Conservation (phyloP, 225 moss, liverwort and hornwort species). For the Asterella californica region DNA sequence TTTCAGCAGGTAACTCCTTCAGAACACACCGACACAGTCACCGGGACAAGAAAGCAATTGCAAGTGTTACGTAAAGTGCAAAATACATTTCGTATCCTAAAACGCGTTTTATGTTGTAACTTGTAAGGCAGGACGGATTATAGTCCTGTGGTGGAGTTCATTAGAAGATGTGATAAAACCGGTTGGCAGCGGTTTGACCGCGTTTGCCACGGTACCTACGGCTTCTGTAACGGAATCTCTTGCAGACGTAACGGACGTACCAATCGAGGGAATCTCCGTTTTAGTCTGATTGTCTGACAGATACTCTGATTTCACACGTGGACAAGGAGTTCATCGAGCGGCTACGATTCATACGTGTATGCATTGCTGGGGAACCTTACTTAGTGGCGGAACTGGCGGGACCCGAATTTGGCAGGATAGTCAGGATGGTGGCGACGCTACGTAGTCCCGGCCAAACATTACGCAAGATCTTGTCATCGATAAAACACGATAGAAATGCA, state of each 20-base stretch:
- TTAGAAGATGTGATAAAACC: no score
- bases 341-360: background rate
- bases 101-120: no score
- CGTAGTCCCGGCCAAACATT: no score
- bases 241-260: background rate
- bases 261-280: background rate
- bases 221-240: slow-evolving; percentile 12
- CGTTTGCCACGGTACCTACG: background rate
- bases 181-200: background rate
- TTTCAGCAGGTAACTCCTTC: no score
- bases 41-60: no score
- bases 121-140: no score
- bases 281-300: background rate
- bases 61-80: no score
- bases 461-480: no score
- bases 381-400: background rate
- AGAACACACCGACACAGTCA: no score
- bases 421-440: background rate
- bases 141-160: no score
- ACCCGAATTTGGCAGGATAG: background rate
- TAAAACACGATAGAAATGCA: no score
- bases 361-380: background rate
- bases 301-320: background rate
- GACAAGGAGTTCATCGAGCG: background rate
- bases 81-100: no score